Conservation (phyloP, 768 basidiomycete species). For the Termitomyces sp. region DNA sequence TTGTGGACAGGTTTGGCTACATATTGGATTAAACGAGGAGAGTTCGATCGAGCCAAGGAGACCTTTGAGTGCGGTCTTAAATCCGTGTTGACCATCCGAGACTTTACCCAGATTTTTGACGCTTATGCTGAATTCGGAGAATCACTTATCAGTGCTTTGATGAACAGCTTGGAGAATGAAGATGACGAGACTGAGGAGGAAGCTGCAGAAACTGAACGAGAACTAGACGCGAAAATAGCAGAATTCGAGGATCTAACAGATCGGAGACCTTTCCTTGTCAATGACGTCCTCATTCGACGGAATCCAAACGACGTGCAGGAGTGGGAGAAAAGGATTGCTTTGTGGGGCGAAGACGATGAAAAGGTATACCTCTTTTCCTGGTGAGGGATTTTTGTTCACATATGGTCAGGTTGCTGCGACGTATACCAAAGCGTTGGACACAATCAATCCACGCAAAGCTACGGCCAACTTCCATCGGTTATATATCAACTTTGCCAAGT, state of each 20-base stretch:
- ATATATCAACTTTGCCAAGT: conserved; percentile 94
- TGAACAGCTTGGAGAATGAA: conserved; percentile 78
- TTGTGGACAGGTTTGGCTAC: conserved; percentile 96
- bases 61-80: conserved; percentile 87
- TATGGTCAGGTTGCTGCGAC: conserved; percentile 77
- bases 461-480: conserved; percentile 87
- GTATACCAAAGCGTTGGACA: conserved; percentile 84
- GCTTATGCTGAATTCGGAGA: conserved; percentile 94
- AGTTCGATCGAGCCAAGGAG: conserved; percentile 84
- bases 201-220: conserved; percentile 69
- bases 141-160: conserved; percentile 81
- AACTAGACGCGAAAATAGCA: conserved; percentile 85
- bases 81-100: conserved; percentile 84
- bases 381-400: not conserved
- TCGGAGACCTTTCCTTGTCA: conserved; percentile 90
- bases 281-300: conserved; percentile 87
- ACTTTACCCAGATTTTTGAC: conserved; percentile 98
- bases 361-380: conserved; percentile 49
- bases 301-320: conserved; percentile 99
- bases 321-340: conserved; percentile 96
- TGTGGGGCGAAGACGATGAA: conserved; percentile 91
- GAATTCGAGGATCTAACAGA: conserved; percentile 94
- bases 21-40: conserved; percentile 96
- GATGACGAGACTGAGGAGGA: conserved; percentile 65
- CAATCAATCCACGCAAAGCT: conserved; percentile 82